Conservation (phyloP, 148 eudicot genomes). For the Rhododendron ovatum region DNA sequence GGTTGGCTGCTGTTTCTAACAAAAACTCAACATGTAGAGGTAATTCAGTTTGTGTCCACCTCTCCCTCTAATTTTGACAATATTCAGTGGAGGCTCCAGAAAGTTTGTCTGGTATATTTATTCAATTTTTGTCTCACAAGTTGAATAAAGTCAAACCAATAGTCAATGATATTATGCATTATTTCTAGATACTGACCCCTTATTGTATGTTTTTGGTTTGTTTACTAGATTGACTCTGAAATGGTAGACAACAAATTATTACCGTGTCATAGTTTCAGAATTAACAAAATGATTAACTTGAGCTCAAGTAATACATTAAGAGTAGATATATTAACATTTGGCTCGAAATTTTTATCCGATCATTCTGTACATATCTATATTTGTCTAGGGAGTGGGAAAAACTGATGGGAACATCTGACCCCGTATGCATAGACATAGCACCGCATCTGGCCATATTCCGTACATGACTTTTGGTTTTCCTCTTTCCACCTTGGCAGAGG, state of each 20-base stretch:
- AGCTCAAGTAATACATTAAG: neutral
- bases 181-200: neutral
- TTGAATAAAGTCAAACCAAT: neutral
- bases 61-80: neutral
- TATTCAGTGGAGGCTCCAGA: neutral
- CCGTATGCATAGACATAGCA: neutral
- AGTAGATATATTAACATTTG: neutral
- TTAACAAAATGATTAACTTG: neutral
- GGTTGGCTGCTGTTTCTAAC: conserved; percentile 43
- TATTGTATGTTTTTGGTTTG: neutral
- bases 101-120: neutral
- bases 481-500: conserved; percentile 50
- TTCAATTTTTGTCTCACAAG: neutral
- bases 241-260: neutral
- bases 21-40: conserved; percentile 35
- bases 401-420: neutral
- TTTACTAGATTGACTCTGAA: neutral
- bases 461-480: conserved; percentile 9
- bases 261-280: neutral
- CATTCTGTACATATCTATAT: neutral
- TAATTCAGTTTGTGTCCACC: conserved; percentile 15
- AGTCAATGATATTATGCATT: neutral
- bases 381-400: neutral
- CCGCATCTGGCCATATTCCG: neutral
- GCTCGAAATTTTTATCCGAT: neutral